Percentiles rank a stretch among this genome's conserved stretches.
phyloP scores from a whole-genome alignment of 495 filamentous ascomycete genomes.

The Aspergillus baeticus region DNA sequence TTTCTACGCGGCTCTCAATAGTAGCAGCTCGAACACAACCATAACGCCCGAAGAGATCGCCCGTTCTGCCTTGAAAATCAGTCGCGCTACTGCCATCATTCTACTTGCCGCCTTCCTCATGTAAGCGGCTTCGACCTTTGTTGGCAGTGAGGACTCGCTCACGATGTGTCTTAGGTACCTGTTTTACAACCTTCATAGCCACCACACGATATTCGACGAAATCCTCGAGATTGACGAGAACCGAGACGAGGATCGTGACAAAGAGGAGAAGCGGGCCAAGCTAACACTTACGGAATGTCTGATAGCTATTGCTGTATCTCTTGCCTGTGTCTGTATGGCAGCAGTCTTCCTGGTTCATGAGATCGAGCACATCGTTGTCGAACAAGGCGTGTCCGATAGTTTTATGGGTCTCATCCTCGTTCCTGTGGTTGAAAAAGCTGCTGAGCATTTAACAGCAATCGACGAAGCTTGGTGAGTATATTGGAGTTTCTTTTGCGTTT shows the following conservation, averaged over 20 bases:
- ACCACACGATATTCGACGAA: constrained; percentile 75
- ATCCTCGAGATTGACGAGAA: constrained; percentile 70
- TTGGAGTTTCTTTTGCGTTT: neutral
- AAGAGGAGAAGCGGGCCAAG: constrained; percentile 63
- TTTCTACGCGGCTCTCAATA: constrained; percentile 62
- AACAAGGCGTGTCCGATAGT: constrained; percentile 66
- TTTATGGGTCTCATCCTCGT: constrained; percentile 73
- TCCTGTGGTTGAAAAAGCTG: constrained; percentile 87
- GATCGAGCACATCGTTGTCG: constrained; percentile 69
- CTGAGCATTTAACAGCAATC: constrained; percentile 85
- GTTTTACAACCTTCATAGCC: constrained; percentile 78
- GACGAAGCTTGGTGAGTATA: constrained; percentile 80
- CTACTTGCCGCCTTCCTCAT: constrained; percentile 74
- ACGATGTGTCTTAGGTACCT: constrained; percentile 56
- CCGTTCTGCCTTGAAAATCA: constrained; percentile 60
- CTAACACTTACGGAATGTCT: constrained; percentile 77
- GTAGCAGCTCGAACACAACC: constrained; percentile 30
- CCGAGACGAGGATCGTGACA: constrained; percentile 65
- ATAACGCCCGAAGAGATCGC: constrained; percentile 40
- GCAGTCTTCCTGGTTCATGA: constrained; percentile 79
- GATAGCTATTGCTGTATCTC: constrained; percentile 62
- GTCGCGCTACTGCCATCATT: constrained; percentile 72
- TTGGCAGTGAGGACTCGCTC: constrained; percentile 3
- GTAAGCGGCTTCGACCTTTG: constrained; percentile 21
- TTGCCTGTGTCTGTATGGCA: constrained; percentile 75